Conservation (phyloP, 192 early-diverging fungal genomes). For the Entomortierella beljakovae region DNA sequence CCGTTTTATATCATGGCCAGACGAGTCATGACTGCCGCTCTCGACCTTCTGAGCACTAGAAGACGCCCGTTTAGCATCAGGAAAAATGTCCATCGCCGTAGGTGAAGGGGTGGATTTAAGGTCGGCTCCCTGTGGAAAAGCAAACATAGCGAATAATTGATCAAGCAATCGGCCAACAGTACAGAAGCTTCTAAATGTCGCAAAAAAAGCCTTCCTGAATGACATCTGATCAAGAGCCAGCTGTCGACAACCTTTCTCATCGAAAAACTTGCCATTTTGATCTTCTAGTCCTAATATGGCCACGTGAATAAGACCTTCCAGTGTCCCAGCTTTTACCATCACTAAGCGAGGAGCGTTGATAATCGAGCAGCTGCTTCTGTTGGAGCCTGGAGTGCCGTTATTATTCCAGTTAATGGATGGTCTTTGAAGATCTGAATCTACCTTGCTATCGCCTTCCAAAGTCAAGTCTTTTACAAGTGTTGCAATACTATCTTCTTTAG, state of each 20-base stretch:
- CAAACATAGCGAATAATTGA: slow-evolving; percentile 52
- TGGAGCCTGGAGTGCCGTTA: slow-evolving; percentile 2
- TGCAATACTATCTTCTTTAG: slow-evolving; percentile 59
- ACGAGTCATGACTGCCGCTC: slow-evolving; percentile 6
- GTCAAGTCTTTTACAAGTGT: slow-evolving; percentile 24
- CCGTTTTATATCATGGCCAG: slow-evolving; percentile 43
- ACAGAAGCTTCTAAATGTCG: slow-evolving; percentile 75
- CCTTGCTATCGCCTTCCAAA: slow-evolving; percentile 5
- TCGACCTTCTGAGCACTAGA: not conserved
- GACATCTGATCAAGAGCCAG: slow-evolving; percentile 52
- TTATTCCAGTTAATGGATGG: not conserved
- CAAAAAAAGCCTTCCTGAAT: slow-evolving; percentile 68
- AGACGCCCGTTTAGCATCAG: slow-evolving; percentile 34
- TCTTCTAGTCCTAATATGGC: slow-evolving; percentile 67
- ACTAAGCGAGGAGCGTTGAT: slow-evolving; percentile 57
- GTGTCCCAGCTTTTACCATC: slow-evolving; percentile 72
- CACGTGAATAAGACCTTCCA: slow-evolving; percentile 66
- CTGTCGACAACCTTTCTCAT: slow-evolving; percentile 59
- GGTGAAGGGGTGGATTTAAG: slow-evolving; percentile 13
- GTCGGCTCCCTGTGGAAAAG: slow-evolving; percentile 36
- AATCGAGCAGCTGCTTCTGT: slow-evolving; percentile 17
- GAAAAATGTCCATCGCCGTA: slow-evolving; percentile 51
- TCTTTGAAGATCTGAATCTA: not conserved
- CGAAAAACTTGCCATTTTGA: slow-evolving; percentile 51
- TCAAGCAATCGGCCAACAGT: slow-evolving; percentile 53